Percentiles rank a stretch among this genome's conserved stretches.
phyloP scores from a whole-genome alignment of 306 rosid genomes.

The Cicer bijugum region DNA sequence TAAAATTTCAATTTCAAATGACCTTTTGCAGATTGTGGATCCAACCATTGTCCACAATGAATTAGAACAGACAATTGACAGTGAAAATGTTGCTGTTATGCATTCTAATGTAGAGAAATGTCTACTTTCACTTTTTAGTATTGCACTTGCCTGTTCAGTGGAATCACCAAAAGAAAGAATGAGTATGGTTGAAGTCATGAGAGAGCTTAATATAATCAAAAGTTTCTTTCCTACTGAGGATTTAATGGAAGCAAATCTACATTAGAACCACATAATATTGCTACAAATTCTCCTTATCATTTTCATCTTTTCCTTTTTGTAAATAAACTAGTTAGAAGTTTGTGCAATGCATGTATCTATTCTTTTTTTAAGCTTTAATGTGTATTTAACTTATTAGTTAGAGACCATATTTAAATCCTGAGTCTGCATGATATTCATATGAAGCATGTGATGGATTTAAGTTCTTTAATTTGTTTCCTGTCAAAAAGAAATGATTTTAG shows the following conservation, averaged over 20 bases:
- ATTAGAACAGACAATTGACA: background rate
- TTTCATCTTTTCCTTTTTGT: background rate
- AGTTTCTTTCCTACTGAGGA: background rate
- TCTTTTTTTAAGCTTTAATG: background rate
- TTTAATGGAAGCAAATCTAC: background rate
- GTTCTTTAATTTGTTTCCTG: background rate
- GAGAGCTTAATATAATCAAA: conserved; percentile 40
- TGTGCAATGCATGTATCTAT: background rate
- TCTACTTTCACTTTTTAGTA: conserved; percentile 31
- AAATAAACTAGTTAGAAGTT: background rate
- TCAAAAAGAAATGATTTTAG: background rate
- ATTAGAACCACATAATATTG: background rate
- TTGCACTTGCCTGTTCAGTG: conserved; percentile 45
- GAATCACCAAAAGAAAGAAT: conserved; percentile 46
- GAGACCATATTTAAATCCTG: background rate
- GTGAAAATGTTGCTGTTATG: background rate
- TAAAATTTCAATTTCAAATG: conserved; percentile 25
- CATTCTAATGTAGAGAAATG: conserved; percentile 19
- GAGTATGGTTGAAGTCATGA: conserved; percentile 31
- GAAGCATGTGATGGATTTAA: background rate
- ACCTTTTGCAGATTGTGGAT: conserved; percentile 37
- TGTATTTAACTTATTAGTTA: background rate
- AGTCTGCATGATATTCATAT: background rate
- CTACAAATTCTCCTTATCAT: background rate
- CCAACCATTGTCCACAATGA: conserved; percentile 4